phyloP scores from a whole-genome alignment of 148 eudicot genomes.

The Selenicereus undatus region DNA sequence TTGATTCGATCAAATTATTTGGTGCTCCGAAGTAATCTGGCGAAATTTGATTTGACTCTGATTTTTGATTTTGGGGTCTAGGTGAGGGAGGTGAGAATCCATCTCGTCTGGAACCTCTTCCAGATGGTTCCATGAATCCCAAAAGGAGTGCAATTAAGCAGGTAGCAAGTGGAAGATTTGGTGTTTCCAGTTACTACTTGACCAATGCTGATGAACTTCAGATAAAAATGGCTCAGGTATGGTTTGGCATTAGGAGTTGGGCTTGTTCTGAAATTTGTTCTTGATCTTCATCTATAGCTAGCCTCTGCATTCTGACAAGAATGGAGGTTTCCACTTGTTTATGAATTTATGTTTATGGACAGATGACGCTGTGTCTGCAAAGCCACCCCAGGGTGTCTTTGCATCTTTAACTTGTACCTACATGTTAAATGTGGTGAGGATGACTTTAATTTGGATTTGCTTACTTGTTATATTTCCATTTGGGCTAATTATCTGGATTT shows the following conservation, averaged over 20 bases:
- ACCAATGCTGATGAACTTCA: conserved; percentile 98
- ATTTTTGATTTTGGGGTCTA: conserved; percentile 22
- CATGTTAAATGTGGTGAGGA: conserved; percentile 73
- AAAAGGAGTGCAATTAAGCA: conserved; percentile 95
- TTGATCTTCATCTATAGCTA: conserved; percentile 25
- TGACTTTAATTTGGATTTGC: conserved; percentile 31
- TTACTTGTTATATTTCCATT: conserved; percentile 2
- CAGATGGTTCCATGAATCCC: conserved; percentile 91
- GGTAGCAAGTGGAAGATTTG: conserved; percentile 99
- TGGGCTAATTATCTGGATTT: conserved; percentile 15
- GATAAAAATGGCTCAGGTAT: conserved; percentile 99
- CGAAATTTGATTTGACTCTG: conserved; percentile 2
- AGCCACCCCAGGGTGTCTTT: conserved; percentile 62
- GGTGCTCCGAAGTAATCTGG: not conserved
- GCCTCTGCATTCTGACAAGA: conserved; percentile 45
- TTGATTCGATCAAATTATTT: not conserved
- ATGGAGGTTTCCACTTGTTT: conserved; percentile 60
- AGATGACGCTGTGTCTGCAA: conserved; percentile 61
- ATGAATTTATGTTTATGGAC: conserved; percentile 72
- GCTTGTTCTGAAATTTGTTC: not conserved
- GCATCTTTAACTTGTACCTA: conserved; percentile 63
- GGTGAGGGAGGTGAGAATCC: conserved; percentile 99
- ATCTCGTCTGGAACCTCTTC: conserved; percentile 84
- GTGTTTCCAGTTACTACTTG: conserved; percentile 96
- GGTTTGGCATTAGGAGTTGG: conserved; percentile 4